Base-by-base conservation (phyloP, 805 yeast genomes). In the Wickerhamiella qilinensis region DNA sequence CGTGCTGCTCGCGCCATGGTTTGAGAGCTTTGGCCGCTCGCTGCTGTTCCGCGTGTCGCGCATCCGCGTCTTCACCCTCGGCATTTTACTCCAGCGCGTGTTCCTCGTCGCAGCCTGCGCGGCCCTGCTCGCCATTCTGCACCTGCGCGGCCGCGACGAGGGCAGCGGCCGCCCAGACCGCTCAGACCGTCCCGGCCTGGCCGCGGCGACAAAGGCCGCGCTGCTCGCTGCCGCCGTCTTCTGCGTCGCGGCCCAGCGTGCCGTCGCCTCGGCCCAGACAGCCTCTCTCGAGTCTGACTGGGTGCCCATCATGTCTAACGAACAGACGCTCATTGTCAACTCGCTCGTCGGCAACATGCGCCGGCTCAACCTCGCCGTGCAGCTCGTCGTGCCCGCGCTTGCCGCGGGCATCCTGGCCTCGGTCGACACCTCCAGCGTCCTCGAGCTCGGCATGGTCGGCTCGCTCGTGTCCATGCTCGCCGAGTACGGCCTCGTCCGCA, bases 291-390 rank as follows among this genome's bases (percentile, higher is more conserved):
- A 49, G 18, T 35, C 36, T 18, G 54, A 50, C 33, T 50, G 54
- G 54, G 41, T 47, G n/a, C 43, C 40, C 20, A 43, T 49, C 20
- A 38, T 50, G 27, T 37, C 49, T n/a, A 47, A 48, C 36, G 43
- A 46, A 30, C 51, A 50, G 39, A 44, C 43, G 20, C 33, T 35
- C 17, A 36, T 43, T 14, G 42, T 45, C 17, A 27, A 46, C 7
- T 33, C 33, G 15, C 40, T 50, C 31, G 42, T 36, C 25, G 28
- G 16, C 4, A 11, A 38, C 19, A 41, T 44, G 36, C 46, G 40
- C 22, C 43, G 33, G n/a, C 20, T 43, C 20, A 36, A 44, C 8
- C 30, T 38, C 9, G 24, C 38, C 4, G 9, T 30, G 14, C 46
- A 45, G 33, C 17, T 46, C 17, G 7, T 38, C 6, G 33, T 39